A percentile compares a stretch with the other conserved stretches of the same genome.
Evolutionary conservation across 345 rosid genomes (phyloP).

Genomic region (Syzygium oleosum): DNA sequence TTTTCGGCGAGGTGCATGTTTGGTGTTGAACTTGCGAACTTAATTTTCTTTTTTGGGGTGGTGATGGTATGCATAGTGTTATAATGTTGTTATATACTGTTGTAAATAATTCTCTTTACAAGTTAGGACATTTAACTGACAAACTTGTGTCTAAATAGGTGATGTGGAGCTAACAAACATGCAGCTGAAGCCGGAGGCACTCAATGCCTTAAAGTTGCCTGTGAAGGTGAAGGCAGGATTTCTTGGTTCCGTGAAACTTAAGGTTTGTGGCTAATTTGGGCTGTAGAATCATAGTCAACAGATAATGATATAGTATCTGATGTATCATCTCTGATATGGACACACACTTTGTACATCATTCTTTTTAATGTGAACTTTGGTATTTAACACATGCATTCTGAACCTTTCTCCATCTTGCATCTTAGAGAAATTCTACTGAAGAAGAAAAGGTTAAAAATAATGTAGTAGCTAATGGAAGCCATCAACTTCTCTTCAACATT

Average conservation of each 20-base stretch:
- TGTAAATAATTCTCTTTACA: background rate
- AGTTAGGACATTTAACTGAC: background rate
- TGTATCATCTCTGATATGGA: background rate
- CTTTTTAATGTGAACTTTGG: background rate
- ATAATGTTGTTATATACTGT: background rate
- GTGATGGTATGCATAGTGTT: background rate
- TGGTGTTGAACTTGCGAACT: background rate
- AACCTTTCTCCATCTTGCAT: background rate
- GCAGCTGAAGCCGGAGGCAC: conserved; percentile 99
- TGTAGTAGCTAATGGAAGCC: background rate
- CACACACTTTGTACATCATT: background rate
- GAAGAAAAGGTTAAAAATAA: background rate
- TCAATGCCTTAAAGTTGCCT: conserved; percentile 91
- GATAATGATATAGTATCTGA: background rate
- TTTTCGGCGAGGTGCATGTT: background rate
- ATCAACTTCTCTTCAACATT: background rate
- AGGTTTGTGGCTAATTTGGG: conserved; percentile 40
- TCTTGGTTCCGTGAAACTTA: conserved; percentile 96
- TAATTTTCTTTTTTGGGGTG: background rate
- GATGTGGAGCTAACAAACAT: conserved; percentile 92
- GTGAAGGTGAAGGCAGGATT: conserved; percentile 97
- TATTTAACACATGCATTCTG: background rate
- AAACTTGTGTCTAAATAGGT: conserved; percentile 30
- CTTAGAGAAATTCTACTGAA: background rate
- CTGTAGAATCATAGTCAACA: background rate